phyloP scores from a whole-genome alignment of 176 grass and related monocot genomes.

The Eragrostis nindensis region DNA sequence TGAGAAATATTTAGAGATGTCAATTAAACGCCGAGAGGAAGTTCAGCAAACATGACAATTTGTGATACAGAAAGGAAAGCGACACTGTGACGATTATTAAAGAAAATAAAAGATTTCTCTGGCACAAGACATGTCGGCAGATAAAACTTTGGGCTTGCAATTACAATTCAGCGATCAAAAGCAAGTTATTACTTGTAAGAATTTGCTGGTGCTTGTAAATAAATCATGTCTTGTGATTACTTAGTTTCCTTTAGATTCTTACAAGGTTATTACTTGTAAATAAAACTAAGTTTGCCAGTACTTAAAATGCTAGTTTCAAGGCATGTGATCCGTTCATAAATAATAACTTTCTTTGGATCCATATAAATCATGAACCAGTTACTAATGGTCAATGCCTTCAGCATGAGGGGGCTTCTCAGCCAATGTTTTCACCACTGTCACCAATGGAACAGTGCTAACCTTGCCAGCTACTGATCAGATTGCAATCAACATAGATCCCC shows the following conservation, averaged over 20 bases:
- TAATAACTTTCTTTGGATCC: constrained; percentile 2
- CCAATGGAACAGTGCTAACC: background rate
- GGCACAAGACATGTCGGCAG: background rate
- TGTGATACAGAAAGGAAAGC: background rate
- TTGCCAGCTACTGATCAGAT: background rate
- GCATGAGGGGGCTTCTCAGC: no score
- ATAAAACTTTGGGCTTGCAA: background rate
- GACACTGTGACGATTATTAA: background rate
- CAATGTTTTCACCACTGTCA: no score
- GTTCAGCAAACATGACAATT: background rate
- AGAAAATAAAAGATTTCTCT: background rate
- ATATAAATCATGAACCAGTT: background rate
- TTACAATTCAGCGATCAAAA: background rate
- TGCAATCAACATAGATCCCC: background rate
- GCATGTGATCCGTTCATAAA: background rate
- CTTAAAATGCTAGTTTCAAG: background rate
- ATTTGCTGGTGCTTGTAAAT: no score
- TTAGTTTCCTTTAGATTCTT: no score
- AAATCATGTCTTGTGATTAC: no score
- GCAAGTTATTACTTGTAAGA: background rate
- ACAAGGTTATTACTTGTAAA: no score
- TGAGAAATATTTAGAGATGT: background rate
- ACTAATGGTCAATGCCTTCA: background rate
- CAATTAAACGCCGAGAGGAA: constrained; percentile 17
- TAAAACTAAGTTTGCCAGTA: no score